phyloP scores from a whole-genome alignment of 148 eudicot genomes.

The Rhododendron simsii region DNA sequence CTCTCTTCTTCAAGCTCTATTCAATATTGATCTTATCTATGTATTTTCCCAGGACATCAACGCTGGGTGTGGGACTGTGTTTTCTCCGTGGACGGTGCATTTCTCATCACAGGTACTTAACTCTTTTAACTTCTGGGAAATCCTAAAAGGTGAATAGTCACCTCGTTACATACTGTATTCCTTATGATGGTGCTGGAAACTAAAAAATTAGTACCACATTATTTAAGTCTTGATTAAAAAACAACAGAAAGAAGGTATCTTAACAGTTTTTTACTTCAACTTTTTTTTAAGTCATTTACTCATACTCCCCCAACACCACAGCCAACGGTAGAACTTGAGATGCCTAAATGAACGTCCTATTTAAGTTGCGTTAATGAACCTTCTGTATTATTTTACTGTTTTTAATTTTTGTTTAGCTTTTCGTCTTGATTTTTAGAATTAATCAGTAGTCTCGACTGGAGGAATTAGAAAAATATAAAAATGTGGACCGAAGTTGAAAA shows the following conservation, averaged over 20 bases:
- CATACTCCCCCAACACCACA: no score
- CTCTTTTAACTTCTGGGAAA: background rate
- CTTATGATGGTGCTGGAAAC: background rate
- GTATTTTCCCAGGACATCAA: slow-evolving; percentile 64
- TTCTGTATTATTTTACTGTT: no score
- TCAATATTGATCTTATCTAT: slow-evolving; percentile 6
- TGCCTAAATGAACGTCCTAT: no score
- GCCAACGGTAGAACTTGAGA: no score
- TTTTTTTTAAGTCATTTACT: background rate
- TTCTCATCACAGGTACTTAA: slow-evolving; percentile 76
- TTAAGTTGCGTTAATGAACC: no score
- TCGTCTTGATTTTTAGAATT: no score
- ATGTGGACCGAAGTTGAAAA: no score
- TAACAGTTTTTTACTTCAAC: background rate
- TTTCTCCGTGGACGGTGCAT: slow-evolving; percentile 98
- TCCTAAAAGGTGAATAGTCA: background rate
- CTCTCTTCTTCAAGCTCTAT: background rate
- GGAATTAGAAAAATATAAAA: no score
- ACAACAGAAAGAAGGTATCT: background rate
- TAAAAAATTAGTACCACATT: background rate
- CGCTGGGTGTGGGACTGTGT: slow-evolving; percentile 99
- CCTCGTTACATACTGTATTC: background rate
- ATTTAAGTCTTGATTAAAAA: background rate
- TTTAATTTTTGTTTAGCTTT: no score
- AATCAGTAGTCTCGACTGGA: no score